Conservation (phyloP, 306 rosid genomes). For the Prunus persica region Prunus_persica_NCBIv2 NC_034012.1:3737001-3737500, state of each 20-base stretch:
- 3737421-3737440: no score
- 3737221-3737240: no score
- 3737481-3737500: background rate
- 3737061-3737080: background rate
- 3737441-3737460: no score
- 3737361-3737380: background rate
- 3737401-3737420: no score
- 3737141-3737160: slow-evolving; percentile 3
- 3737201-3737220: background rate
- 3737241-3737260: no score
- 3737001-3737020: background rate
- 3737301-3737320: no score
- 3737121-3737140: background rate
- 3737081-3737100: background rate
- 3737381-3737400: no score
- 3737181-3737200: background rate
- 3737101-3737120: background rate
- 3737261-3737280: no score
- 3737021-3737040: slow-evolving; percentile 25
- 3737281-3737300: no score
- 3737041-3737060: background rate
- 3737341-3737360: no score
- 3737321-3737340: no score
- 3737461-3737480: no score
- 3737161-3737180: slow-evolving; percentile 21